Conservation (phyloP, 2,329 filamentous ascomycete species). For the Aspergillus felis region DNA sequence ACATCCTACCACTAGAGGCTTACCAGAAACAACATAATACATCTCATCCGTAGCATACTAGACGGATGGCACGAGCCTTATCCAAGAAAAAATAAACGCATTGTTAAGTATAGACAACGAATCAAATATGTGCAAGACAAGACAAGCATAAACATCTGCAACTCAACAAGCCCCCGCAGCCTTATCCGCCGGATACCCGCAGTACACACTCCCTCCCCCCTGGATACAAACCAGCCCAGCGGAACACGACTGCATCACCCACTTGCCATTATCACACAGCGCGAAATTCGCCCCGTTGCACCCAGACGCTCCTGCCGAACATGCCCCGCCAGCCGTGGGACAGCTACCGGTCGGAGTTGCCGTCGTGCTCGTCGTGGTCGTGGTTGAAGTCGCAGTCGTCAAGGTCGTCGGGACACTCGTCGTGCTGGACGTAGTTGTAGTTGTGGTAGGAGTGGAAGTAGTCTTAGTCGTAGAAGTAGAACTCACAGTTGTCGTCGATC, state of each 20-base stretch:
- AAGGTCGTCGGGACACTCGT: not conserved
- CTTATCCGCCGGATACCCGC: not conserved
- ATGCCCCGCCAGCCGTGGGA: not conserved
- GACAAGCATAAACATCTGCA: too few relatives aligned
- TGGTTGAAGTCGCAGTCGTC: not conserved
- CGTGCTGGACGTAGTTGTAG: not conserved
- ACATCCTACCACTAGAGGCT: too few relatives aligned
- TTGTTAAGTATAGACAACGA: not conserved
- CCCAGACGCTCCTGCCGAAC: not conserved
- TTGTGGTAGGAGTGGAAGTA: not conserved
- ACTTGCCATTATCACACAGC: not conserved
- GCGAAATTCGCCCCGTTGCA: not conserved
- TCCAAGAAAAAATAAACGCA: too few relatives aligned
- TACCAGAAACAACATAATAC: too few relatives aligned
- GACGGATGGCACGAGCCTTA: too few relatives aligned
- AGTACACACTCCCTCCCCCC: not conserved
- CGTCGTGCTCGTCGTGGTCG: not conserved
- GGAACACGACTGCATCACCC: not conserved
- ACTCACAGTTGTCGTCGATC: not conserved
- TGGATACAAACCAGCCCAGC: not conserved
- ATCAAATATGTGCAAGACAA: not conserved
- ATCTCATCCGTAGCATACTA: too few relatives aligned
- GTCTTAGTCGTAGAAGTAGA: not conserved
- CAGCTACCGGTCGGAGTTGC: not conserved
- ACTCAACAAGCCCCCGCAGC: not conserved